phyloP scores from a whole-genome alignment of 2,329 filamentous ascomycete genomes.

The Fusarium cicatricum region DNA sequence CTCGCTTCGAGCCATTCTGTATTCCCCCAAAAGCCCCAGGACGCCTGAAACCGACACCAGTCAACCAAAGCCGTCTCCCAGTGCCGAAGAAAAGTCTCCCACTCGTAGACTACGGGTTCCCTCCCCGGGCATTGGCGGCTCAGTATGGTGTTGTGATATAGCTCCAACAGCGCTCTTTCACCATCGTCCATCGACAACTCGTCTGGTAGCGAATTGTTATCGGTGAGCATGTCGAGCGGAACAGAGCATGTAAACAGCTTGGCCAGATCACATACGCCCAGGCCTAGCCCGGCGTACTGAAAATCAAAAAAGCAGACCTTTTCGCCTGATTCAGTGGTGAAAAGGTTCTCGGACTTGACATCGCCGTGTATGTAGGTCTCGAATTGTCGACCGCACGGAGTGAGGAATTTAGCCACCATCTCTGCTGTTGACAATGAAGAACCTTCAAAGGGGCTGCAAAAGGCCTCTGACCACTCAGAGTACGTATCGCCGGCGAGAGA shows the following conservation, averaged over 20 bases:
- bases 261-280: constrained; percentile 72
- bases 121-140: background rate
- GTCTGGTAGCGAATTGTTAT: constrained; percentile 41
- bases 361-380: constrained; percentile 73
- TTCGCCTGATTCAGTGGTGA: constrained; percentile 59
- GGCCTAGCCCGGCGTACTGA: constrained; percentile 70
- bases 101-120: constrained; percentile 54
- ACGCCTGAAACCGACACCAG: constrained; percentile 69
- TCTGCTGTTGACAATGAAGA: constrained; percentile 55
- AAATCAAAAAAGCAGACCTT: constrained; percentile 73
- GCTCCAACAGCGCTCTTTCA: constrained; percentile 59
- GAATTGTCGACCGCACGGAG: constrained; percentile 52
- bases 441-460: constrained; percentile 51
- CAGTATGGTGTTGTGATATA: constrained; percentile 56
- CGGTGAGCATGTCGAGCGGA: constrained; percentile 60
- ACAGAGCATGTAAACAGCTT: constrained; percentile 74
- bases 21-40: constrained; percentile 70
- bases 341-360: constrained; percentile 75
- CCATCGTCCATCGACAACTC: constrained; percentile 58
- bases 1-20: constrained; percentile 65
- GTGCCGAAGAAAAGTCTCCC: constrained; percentile 63
- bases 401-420: constrained; percentile 60
- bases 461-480: constrained; percentile 62
- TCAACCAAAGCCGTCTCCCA: constrained; percentile 75
- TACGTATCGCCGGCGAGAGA: constrained; percentile 54